Base-by-base conservation (phyloP, 768 basidiomycete species). In the Russula earlei region DNA sequence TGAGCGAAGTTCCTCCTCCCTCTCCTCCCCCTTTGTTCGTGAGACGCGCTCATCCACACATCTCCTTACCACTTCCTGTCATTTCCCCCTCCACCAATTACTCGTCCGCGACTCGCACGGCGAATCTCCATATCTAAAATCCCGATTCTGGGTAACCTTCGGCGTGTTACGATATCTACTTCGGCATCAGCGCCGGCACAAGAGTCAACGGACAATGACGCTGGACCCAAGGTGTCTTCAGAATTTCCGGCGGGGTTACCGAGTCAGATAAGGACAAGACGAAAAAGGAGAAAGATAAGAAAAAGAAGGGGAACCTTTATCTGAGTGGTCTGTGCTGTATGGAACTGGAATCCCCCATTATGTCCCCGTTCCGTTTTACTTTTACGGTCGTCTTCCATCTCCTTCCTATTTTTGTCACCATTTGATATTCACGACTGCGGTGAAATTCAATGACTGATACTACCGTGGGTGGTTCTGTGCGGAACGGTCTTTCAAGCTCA, bases 241-340 rank as follows among this genome's bases (percentile, higher is more conserved):
- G 82, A 83, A 53, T 83, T 84, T 56, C 81, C 83, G 22, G 74
- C 73, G 17, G 66, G 71, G 67, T 83, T 44, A 77, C 72, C 63
- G 80, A 82, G 51, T 62, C 63, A 5, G 74, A 75, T 62, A 80
- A 78, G 66, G 70, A 70, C 49, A 79, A 63, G 62, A 33, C 54
- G 66, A 79, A 77, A 50, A 74, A 79, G 67, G 78, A 76, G 71
- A 76, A 82, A 59, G 75, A 79, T 70, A 82, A 81, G 67, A 77
- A 78, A 62, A 80, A 82, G 64, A 82, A 78, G 69, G 77, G 74
- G 67, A n/a, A 73, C 72, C 66, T 74, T 75, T 64, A 61, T 71
- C 58, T 68, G 58, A 67, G 52, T 37, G 50, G 48, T 37, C 48
- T 2, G 25, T 33, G n/a, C n/a, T 31, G 27, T 19, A 9, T 36